These are phyloP conservation scores for Hymenoscyphus fraxineus DNA, from an alignment of 2,329 filamentous ascomycete genomes.

Conservation along the genomic window DNA sequence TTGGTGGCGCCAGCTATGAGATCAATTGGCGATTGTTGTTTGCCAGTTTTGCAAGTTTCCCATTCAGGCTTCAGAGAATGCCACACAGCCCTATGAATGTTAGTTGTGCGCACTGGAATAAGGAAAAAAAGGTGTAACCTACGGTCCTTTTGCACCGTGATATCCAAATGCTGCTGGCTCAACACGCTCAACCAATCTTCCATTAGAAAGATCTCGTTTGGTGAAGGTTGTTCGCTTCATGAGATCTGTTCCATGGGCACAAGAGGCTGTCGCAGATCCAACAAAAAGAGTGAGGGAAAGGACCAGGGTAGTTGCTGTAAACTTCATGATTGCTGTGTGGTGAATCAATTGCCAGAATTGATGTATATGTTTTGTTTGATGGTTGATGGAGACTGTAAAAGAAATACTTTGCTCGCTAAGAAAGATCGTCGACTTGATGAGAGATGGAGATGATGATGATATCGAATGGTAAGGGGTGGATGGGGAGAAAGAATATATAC, in stretches of 20 bases:
- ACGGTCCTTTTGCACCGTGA: slow-evolving; percentile 20
- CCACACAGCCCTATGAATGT: slow-evolving; percentile 18
- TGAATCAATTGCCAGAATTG: background rate
- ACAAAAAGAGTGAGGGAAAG: slow-evolving; percentile 13
- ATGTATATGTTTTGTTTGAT: slow-evolving; percentile 1
- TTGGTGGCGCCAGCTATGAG: background rate
- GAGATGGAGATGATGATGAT: background rate
- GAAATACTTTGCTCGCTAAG: background rate
- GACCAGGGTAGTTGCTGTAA: background rate
- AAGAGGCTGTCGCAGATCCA: slow-evolving; percentile 19
- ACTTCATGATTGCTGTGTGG: slow-evolving; percentile 11
- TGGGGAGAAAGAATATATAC: background rate
- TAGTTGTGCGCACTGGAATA: slow-evolving; percentile 3
- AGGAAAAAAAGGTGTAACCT: slow-evolving; percentile 7
- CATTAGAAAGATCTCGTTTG: slow-evolving; percentile 9
- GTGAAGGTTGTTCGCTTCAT: slow-evolving; percentile 15
- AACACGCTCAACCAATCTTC: slow-evolving; percentile 12
- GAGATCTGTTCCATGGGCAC: slow-evolving; percentile 20
- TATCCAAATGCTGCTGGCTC: slow-evolving; percentile 21
- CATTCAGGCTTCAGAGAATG: slow-evolving; percentile 15
- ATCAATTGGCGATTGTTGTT: slow-evolving; percentile 7
- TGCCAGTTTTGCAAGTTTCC: slow-evolving; percentile 13
- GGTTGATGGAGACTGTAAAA: background rate
- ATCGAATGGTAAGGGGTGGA: background rate
- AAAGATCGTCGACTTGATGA: background rate